Conservation (phyloP, 352 stramenopile genomes). For the Thalassiosira exigua region DNA sequence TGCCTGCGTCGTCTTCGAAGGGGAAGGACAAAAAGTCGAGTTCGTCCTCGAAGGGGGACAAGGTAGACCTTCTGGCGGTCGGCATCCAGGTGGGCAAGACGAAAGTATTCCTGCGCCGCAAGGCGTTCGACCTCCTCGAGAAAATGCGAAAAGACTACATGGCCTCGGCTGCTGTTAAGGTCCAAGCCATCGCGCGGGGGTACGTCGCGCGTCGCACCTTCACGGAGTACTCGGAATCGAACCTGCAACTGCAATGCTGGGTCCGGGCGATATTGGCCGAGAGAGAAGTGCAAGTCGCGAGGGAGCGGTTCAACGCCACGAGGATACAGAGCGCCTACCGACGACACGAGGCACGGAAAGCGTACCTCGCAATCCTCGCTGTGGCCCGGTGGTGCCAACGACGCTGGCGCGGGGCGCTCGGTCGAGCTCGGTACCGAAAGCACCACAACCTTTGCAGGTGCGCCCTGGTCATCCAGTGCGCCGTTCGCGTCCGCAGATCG, state of each 20-base stretch:
- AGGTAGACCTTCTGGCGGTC: constrained; percentile 50
- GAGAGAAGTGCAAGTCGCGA: constrained; percentile 14
- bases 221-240: neutral
- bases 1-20: no score
- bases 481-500: constrained; percentile 12
- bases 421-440: constrained; percentile 37
- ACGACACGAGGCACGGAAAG: constrained; percentile 20
- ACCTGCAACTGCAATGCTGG: constrained; percentile 48
- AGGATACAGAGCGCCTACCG: constrained; percentile 55
- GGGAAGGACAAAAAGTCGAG: neutral
- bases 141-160: constrained; percentile 64
- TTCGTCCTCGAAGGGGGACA: neutral
- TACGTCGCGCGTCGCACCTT: constrained; percentile 25
- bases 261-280: constrained; percentile 22
- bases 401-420: constrained; percentile 43
- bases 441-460: constrained; percentile 33
- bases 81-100: constrained; percentile 87
- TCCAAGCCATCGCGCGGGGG: constrained; percentile 67
- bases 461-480: constrained; percentile 49
- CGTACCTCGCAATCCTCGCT: constrained; percentile 11
- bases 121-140: constrained; percentile 82
- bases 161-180: constrained; percentile 55
- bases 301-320: constrained; percentile 36
- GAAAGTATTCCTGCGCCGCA: constrained; percentile 84
- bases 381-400: constrained; percentile 52